These are phyloP conservation scores for Penicillium sp. DNA, from an alignment of 2,329 filamentous ascomycete genomes.

Conservation along the genomic window DNA sequence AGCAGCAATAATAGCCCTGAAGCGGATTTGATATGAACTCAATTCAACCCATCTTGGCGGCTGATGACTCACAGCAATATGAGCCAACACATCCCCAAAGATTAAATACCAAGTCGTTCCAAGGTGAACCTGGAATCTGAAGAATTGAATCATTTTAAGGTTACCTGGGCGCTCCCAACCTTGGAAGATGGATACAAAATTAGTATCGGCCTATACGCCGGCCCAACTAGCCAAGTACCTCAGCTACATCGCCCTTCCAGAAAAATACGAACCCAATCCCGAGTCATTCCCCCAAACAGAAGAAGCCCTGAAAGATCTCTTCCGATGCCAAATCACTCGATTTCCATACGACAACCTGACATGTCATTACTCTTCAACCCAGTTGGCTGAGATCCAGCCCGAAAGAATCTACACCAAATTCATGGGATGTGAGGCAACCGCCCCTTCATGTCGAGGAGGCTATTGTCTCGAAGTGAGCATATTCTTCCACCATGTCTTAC, in stretches of 20 bases:
- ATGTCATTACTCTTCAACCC: conserved; percentile 53
- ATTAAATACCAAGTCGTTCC: too few relatives aligned
- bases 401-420: conserved; percentile 55
- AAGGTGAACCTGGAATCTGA: too few relatives aligned
- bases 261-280: conserved; percentile 22
- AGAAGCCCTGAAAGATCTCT: conserved; percentile 44
- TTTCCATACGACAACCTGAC: conserved; percentile 61
- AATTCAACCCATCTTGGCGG: neutral
- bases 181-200: neutral
- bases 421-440: conserved; percentile 30
- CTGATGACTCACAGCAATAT: neutral
- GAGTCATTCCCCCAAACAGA: conserved; percentile 37
- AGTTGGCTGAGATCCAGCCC: conserved; percentile 48
- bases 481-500: conserved; percentile 57
- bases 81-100: too few relatives aligned
- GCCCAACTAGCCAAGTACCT: conserved; percentile 37
- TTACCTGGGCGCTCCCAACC: too few relatives aligned
- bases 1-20: neutral
- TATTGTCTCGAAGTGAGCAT: conserved; percentile 64
- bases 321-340: conserved; percentile 47
- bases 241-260: conserved; percentile 32
- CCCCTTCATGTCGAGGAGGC: conserved; percentile 50
- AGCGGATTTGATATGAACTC: neutral
- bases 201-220: conserved; percentile 29
- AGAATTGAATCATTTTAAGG: too few relatives aligned